These are phyloP conservation scores for Chytriomyces sp. DNA, from an alignment of 192 early-diverging fungal species.

Conservation along the genomic window DNA sequence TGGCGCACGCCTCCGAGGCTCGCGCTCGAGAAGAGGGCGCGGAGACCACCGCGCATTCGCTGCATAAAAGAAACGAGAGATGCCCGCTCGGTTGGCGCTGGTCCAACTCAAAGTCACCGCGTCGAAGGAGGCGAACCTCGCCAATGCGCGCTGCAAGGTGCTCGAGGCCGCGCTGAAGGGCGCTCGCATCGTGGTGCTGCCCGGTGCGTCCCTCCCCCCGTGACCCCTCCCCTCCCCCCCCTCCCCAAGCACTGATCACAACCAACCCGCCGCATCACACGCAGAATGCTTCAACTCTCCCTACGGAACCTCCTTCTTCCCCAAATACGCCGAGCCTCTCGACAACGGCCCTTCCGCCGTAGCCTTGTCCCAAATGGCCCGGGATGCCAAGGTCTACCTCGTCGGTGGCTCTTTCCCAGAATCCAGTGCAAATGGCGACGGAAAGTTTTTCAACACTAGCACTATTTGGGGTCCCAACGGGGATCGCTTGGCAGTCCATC, in stretches of 20 bases:
- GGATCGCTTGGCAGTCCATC: constrained; percentile 39
- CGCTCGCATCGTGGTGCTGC: constrained; percentile 89
- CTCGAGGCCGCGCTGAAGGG: constrained; percentile 81
- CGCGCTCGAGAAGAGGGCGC: neutral
- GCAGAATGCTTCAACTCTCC: constrained; percentile 98
- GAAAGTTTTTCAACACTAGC: constrained; percentile 53
- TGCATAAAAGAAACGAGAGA: neutral
- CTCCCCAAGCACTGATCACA: constrained; percentile 6
- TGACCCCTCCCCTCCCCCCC: neutral
- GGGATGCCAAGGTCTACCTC: constrained; percentile 84
- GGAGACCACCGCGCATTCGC: neutral
- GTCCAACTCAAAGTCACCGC: constrained; percentile 79
- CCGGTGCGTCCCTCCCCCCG: constrained; percentile 46
- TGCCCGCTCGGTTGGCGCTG: constrained; percentile 36
- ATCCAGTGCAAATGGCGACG: constrained; percentile 19
- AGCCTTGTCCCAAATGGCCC: constrained; percentile 83
- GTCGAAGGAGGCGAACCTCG: constrained; percentile 79
- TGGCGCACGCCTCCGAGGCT: neutral
- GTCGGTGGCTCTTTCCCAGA: constrained; percentile 89
- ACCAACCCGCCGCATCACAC: too few relatives aligned
- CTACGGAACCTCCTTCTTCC: constrained; percentile 91
- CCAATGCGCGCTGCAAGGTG: constrained; percentile 73
- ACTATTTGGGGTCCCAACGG: constrained; percentile 45
- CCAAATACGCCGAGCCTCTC: constrained; percentile 85
- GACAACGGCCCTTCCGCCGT: constrained; percentile 68